Percentiles rank a stretch among this genome's conserved stretches.
These are phyloP conservation scores for Pseudonitzschia delicatissima DNA, from an alignment of 108 stramenopile genomes.

Conservation along the genomic window DNA sequence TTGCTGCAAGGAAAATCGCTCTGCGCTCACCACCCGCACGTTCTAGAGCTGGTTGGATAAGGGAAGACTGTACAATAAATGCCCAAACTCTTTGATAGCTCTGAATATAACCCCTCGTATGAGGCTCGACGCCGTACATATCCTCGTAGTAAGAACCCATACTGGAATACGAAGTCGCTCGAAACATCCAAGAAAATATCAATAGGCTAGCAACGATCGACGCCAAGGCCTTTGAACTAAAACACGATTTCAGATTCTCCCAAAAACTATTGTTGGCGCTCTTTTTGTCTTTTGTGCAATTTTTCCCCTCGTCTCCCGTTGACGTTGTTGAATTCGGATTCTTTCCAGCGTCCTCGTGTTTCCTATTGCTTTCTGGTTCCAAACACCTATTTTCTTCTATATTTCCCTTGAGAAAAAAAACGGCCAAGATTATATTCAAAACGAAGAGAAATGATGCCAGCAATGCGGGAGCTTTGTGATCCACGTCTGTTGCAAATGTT, in stretches of 20 bases:
- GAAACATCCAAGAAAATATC: conserved; percentile 52
- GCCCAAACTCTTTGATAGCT: conserved; percentile 53
- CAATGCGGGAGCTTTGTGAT: conserved; percentile 50
- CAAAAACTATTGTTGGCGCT: conserved; percentile 26
- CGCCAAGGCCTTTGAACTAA: conserved; percentile 44
- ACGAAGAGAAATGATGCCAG: conserved; percentile 56
- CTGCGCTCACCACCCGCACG: conserved; percentile 49
- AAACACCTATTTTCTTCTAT: conserved; percentile 8
- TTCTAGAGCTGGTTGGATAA: conserved; percentile 44
- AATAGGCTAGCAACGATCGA: conserved; percentile 51
- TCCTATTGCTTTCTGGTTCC: background rate
- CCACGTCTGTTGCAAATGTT: conserved; percentile 34
- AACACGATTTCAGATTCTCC: conserved; percentile 52
- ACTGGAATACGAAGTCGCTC: conserved; percentile 61
- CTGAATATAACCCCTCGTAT: conserved; percentile 67
- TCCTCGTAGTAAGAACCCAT: conserved; percentile 79
- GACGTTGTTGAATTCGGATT: background rate
- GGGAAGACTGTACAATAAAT: conserved; percentile 58
- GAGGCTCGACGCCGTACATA: conserved; percentile 70
- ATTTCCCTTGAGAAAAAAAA: conserved; percentile 40
- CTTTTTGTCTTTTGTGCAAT: background rate
- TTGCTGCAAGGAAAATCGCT: conserved; percentile 39
- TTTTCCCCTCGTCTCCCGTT: background rate
- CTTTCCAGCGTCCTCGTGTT: conserved; percentile 6
- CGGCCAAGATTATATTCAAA: conserved; percentile 52